phyloP scores from a whole-genome alignment of 208 protist genomes.

The Leishmania mexicana region DNA sequence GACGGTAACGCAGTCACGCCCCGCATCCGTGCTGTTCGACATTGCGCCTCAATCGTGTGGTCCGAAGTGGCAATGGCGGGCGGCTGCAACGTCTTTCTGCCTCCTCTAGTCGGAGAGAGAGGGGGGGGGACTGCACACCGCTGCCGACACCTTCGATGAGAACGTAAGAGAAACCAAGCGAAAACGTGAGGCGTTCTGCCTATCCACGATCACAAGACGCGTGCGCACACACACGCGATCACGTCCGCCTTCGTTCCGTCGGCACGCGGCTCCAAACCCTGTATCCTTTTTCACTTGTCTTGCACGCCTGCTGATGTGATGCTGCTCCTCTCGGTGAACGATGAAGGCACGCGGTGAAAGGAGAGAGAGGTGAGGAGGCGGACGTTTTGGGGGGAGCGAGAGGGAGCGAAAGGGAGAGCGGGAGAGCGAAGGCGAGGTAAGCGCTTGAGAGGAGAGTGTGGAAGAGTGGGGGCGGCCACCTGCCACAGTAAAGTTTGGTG shows the following conservation, averaged over 20 bases:
- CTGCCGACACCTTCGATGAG: not conserved
- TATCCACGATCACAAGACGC: not conserved
- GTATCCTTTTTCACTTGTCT: not conserved
- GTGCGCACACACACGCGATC: not conserved
- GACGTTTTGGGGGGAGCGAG: not conserved
- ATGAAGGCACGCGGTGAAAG: not conserved
- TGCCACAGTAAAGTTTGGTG: not conserved
- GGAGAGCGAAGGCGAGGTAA: not conserved
- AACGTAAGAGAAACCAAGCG: not conserved
- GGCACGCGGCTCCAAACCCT: not conserved
- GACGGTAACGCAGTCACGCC: constrained; percentile 45
- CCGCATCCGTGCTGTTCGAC: constrained; percentile 3
- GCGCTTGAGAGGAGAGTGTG: not conserved
- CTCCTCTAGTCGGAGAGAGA: too few relatives aligned
- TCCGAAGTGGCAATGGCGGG: not conserved
- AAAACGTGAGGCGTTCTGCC: not conserved
- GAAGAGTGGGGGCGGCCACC: not conserved
- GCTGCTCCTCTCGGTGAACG: not conserved
- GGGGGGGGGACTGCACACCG: not conserved
- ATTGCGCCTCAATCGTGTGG: not conserved
- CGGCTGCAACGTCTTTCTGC: not conserved
- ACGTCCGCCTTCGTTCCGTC: not conserved
- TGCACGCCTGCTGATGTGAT: not conserved
- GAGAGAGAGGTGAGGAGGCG: not conserved
- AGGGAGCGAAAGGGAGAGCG: not conserved